Base-by-base conservation (phyloP, 164 flowering plant genomes). In the Nymphaea thermarum region DNA sequence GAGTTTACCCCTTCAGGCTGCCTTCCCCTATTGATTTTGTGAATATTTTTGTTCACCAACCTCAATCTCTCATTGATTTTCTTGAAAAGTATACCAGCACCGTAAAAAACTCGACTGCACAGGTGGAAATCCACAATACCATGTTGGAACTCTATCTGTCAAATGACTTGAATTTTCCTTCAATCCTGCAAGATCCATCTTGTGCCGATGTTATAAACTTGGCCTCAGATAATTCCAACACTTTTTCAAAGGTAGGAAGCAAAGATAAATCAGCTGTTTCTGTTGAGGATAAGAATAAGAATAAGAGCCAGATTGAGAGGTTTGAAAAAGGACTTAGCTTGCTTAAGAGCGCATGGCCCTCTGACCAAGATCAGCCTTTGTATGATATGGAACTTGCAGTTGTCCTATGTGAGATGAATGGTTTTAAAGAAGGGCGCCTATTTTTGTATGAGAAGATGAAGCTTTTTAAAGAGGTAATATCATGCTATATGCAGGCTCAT, bases 21-120 rank as follows among this genome's bases (percentile, higher is more conserved):
- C 98, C 99, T 25, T 95, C 98, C 66, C 98, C 99, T 68, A 95
- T 90, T 74, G 99, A 95, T 82, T 95, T 95, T 68, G 78, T 95
- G 69, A 92, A 87, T 75, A 87, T 95, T 64, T 95, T 95, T 66
- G 74, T 89, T 73, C 98, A 92, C 77, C 83, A 90, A 71, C 99
- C 97, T 0, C 81, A 80, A 66, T 82, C 98, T 43, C 94, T 92
- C n/a, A 86, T 95, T 96, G 85, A 82, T 55, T 95, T 90, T 76
- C 89, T 95, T 59, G 99, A 95, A 76, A 86, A 84, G 67, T 90
- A 92, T 77, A 80, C 83, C 41, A 70, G 83, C 71, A 88, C 82
- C 83, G 96, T 95, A 73, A 89, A 87, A 74, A 96, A 90, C 66
- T 86, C 98, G 3, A 88, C 98, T 72, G 97, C 96, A 45, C 98